These are phyloP conservation scores for Pestalotiopsis fici DNA, from an alignment of 2,329 filamentous ascomycete genomes.

Conservation along the genomic window DNA sequence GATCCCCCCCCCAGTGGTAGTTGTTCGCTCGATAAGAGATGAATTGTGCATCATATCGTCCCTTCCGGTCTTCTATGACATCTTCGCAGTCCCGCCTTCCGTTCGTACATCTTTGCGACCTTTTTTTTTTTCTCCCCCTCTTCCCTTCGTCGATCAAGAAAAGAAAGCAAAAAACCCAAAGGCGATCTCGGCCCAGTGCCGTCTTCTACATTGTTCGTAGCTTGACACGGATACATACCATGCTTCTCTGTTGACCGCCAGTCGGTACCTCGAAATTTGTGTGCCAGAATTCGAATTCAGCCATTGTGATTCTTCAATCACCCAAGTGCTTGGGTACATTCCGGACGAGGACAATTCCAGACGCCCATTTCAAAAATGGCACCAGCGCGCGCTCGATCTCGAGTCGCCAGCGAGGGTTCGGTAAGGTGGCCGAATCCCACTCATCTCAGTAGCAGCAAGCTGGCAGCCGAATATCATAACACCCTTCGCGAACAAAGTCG, in stretches of 20 bases:
- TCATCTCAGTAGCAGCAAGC: constrained; percentile 14
- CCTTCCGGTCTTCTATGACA: neutral
- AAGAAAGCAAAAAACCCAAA: neutral
- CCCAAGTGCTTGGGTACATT: too few relatives aligned
- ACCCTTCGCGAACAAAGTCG: constrained; percentile 23
- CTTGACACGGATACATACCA: neutral
- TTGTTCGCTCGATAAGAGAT: neutral
- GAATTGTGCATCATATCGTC: neutral
- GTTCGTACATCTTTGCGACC: neutral
- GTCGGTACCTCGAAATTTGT: neutral
- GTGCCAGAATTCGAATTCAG: neutral
- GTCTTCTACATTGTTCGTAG: neutral
- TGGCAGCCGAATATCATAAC: constrained; percentile 25
- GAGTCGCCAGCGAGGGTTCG: constrained; percentile 17
- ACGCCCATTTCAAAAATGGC: neutral
- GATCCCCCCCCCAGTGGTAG: neutral
- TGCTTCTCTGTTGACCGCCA: neutral
- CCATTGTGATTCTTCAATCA: neutral
- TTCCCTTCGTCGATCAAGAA: neutral
- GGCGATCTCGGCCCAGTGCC: neutral
- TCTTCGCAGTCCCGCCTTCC: neutral
- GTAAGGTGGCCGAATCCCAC: constrained; percentile 11
- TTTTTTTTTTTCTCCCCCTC: neutral
- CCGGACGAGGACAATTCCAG: neutral
- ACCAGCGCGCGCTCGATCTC: constrained; percentile 1